phyloP scores from a whole-genome alignment of 345 rosid species.

The Turritis glabra region DNA sequence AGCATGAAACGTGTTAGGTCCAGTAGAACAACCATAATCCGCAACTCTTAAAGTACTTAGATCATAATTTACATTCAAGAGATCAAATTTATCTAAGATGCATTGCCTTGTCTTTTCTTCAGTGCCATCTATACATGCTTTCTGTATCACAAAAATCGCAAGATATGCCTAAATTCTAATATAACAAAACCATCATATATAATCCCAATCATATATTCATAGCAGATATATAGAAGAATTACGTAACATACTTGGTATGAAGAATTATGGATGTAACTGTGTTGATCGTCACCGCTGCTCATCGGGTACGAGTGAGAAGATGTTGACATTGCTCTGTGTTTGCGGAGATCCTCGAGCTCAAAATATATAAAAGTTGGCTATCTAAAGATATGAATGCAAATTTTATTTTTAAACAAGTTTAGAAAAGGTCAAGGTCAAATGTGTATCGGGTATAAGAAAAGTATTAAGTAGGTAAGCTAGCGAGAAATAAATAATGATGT shows the following conservation, averaged over 20 bases:
- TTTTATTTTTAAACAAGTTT: too few species aligned
- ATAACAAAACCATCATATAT: not conserved
- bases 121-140: not conserved
- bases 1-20: slow-evolving; percentile 27
- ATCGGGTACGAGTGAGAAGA: not conserved
- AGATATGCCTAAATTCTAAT: not conserved
- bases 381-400: too few species aligned
- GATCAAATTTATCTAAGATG: slow-evolving; percentile 6
- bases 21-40: slow-evolving; percentile 25
- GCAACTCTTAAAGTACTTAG: not conserved
- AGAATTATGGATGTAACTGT: slow-evolving; percentile 14
- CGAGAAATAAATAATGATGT: too few species aligned
- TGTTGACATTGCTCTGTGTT: not conserved
- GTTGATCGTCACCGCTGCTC: slow-evolving; percentile 9
- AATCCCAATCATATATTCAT: not conserved
- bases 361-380: not conserved
- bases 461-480: too few species aligned
- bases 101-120: not conserved
- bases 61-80: not conserved
- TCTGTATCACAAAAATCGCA: not conserved
- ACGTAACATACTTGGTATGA: slow-evolving; percentile 1
- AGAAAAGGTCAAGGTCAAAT: too few species aligned
- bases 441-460: too few species aligned
- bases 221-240: too few species aligned
- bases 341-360: not conserved